These are phyloP conservation scores for Aechmea fasciata DNA, from an alignment of 176 grass and related monocot genomes.

Conservation along the genomic window DNA sequence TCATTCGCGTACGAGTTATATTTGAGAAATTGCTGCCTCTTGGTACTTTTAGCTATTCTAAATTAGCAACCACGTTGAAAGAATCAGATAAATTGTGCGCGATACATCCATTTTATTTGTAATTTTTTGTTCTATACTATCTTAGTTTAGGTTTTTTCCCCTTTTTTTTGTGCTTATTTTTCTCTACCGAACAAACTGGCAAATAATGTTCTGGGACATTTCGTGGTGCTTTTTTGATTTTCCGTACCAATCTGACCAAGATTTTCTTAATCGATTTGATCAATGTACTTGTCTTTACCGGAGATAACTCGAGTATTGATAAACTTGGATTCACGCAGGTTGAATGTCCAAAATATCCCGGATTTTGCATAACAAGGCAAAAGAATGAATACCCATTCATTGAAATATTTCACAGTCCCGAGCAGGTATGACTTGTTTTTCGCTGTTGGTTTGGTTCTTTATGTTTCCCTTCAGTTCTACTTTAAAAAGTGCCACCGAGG, in stretches of 20 bases:
- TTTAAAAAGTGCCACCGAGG: not conserved
- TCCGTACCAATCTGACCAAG: not conserved
- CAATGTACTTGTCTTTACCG: not conserved
- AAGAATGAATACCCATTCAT: constrained; percentile 91
- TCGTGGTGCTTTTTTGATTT: no score
- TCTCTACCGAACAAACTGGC: not conserved
- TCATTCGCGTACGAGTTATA: constrained; percentile 51
- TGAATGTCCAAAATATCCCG: constrained; percentile 93
- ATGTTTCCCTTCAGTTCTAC: constrained; percentile 5
- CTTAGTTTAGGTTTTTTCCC: not conserved
- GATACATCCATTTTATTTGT: not conserved
- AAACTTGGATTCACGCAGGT: constrained; percentile 32
- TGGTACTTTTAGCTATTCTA: not conserved
- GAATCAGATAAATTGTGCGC: not conserved
- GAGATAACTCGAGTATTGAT: not conserved
- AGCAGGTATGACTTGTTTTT: constrained; percentile 44
- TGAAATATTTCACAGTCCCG: constrained; percentile 92
- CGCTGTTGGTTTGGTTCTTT: not conserved
- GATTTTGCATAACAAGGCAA: constrained; percentile 83
- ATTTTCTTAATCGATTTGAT: not conserved
- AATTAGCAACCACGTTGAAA: not conserved
- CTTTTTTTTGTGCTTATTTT: not conserved
- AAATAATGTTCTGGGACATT: no score
- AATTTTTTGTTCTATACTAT: not conserved
- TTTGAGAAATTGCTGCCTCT: not conserved